phyloP scores from a whole-genome alignment of 352 stramenopile genomes.

The Phytophthora aleatoria region DNA sequence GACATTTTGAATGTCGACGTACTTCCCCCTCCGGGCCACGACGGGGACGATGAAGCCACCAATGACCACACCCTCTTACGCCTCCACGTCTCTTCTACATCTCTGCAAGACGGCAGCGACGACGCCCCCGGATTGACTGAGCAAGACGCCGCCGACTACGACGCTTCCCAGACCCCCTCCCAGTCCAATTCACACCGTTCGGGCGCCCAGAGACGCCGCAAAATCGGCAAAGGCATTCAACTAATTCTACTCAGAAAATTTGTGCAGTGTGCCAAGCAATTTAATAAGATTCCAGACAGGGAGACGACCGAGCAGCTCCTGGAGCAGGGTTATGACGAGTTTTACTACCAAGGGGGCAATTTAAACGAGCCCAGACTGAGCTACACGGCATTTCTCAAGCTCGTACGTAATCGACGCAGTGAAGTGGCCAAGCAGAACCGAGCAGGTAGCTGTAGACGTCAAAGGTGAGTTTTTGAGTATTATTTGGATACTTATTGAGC shows the following conservation, averaged over 20 bases:
- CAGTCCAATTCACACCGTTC: slow-evolving; percentile 8
- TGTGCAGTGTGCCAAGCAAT: slow-evolving; percentile 59
- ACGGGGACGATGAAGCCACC: slow-evolving; percentile 21
- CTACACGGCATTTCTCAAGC: slow-evolving; percentile 69
- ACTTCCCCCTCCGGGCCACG: slow-evolving; percentile 23
- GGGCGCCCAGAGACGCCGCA: slow-evolving; percentile 32
- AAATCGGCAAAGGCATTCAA: slow-evolving; percentile 68
- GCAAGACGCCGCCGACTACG: slow-evolving; percentile 21
- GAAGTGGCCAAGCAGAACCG: slow-evolving; percentile 44
- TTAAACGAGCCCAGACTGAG: slow-evolving; percentile 57
- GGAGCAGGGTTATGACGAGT: slow-evolving; percentile 73
- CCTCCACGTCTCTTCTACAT: slow-evolving; percentile 17
- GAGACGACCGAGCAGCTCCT: slow-evolving; percentile 63
- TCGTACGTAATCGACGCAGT: slow-evolving; percentile 66
- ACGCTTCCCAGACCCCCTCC: slow-evolving; percentile 19
- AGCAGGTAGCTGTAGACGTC: slow-evolving; percentile 12
- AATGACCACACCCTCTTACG: slow-evolving; percentile 27
- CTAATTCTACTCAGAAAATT: slow-evolving; percentile 64
- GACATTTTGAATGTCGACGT: slow-evolving; percentile 32
- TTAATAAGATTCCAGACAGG: slow-evolving; percentile 48
- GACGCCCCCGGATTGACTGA: slow-evolving; percentile 21
- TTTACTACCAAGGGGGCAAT: slow-evolving; percentile 66
- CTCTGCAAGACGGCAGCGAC: slow-evolving; percentile 29
- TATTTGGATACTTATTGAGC: neutral
- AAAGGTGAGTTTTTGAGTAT: slow-evolving; percentile 26